Evolutionary conservation across 768 basidiomycete genomes (phyloP).

Genomic region (Russula dissimulans): DNA sequence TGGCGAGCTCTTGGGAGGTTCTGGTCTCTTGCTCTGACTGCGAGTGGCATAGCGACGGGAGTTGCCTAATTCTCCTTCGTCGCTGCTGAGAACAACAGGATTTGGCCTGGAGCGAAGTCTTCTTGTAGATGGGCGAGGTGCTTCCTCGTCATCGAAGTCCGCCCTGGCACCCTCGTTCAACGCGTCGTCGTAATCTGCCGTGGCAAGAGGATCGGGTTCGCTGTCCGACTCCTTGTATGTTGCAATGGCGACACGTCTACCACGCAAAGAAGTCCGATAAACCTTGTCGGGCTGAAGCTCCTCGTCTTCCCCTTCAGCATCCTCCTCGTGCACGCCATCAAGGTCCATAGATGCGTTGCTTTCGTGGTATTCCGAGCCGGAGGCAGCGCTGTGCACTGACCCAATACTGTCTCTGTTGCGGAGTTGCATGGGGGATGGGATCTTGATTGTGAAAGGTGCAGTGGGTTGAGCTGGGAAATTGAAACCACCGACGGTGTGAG

Average conservation of each 20-base stretch:
- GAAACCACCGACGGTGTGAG: slow-evolving; percentile 16
- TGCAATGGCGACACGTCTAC: slow-evolving; percentile 23
- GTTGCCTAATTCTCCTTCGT: slow-evolving; percentile 31
- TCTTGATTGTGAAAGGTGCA: slow-evolving; percentile 14
- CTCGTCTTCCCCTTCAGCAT: slow-evolving; percentile 21
- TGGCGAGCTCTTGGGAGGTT: slow-evolving; percentile 19
- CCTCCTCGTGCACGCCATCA: slow-evolving; percentile 23
- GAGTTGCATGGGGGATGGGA: slow-evolving; percentile 17
- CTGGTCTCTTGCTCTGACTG: slow-evolving; percentile 30
- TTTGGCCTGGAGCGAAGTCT: slow-evolving; percentile 5
- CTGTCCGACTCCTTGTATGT: slow-evolving; percentile 26
- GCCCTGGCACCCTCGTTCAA: slow-evolving; percentile 6
- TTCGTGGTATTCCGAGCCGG: slow-evolving; percentile 30
- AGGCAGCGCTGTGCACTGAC: slow-evolving; percentile 22
- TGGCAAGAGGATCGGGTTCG: slow-evolving; percentile 17
- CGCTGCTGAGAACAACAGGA: slow-evolving; percentile 36
- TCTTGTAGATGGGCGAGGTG: slow-evolving; percentile 17
- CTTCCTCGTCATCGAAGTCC: slow-evolving; percentile 24
- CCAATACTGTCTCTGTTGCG: slow-evolving; percentile 17
- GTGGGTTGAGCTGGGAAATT: slow-evolving; percentile 14
- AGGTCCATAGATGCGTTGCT: slow-evolving; percentile 27
- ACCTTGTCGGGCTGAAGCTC: slow-evolving; percentile 9
- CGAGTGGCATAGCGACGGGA: slow-evolving; percentile 33
- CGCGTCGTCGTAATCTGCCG: slow-evolving; percentile 2
- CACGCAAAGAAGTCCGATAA: slow-evolving; percentile 21